These are phyloP conservation scores for Dichotomocladium elegans DNA, from an alignment of 371 early-diverging fungal species.

Conservation along the genomic window DNA sequence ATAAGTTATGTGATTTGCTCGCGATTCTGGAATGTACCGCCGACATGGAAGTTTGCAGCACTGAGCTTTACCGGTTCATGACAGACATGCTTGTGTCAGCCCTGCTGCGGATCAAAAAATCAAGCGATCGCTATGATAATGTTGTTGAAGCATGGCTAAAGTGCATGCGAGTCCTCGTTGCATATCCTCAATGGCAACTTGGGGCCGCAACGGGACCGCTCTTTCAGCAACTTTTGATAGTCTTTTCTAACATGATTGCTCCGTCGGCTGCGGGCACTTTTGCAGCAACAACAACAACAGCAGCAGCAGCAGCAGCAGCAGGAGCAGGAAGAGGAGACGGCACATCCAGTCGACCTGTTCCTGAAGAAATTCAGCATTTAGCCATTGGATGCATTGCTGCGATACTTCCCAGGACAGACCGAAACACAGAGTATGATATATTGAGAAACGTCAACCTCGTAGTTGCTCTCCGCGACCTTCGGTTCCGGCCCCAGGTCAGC, in stretches of 20 bases:
- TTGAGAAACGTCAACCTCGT: neutral
- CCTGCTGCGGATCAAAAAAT: neutral
- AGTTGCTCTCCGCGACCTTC: neutral
- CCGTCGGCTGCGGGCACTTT: neutral
- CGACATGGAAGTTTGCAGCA: neutral
- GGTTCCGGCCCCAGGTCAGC: slow-evolving; percentile 10
- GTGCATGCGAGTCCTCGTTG: neutral
- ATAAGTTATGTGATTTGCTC: neutral
- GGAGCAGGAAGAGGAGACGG: too few species aligned
- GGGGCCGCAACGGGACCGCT: neutral
- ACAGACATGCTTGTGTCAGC: neutral
- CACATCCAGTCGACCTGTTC: neutral
- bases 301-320: too few species aligned
- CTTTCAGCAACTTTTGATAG: neutral
- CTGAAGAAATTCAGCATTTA: slow-evolving; percentile 38
- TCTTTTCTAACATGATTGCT: neutral
- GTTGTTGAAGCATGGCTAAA: neutral
- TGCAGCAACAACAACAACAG: too few species aligned
- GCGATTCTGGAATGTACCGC: neutral
- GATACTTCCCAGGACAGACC: slow-evolving; percentile 4
- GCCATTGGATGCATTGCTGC: slow-evolving; percentile 32
- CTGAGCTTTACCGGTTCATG: neutral
- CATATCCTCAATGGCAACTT: neutral
- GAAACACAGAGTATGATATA: too few species aligned
- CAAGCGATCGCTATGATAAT: neutral